Conservation (phyloP, 345 rosid genomes). For the Salix exigua region DNA sequence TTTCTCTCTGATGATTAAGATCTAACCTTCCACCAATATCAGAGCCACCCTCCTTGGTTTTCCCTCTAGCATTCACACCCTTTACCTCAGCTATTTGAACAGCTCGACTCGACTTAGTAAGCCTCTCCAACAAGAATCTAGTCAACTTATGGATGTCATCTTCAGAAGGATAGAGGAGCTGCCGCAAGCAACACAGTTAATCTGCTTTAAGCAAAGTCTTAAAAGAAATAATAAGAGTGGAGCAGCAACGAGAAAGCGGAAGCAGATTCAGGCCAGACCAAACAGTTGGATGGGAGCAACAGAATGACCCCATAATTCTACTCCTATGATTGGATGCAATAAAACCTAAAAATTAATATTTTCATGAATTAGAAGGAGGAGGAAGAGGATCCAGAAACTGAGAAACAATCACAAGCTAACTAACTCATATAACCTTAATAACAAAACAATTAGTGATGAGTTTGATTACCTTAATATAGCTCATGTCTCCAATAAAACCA, state of each 20-base stretch:
- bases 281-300: not conserved
- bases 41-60: slow-evolving; percentile 14
- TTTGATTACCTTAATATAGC: slow-evolving; percentile 52
- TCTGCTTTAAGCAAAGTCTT: slow-evolving; percentile 57
- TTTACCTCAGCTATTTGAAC: slow-evolving; percentile 24
- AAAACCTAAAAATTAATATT: too few relatives aligned
- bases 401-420: too few relatives aligned
- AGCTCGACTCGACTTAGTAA: slow-evolving; percentile 37
- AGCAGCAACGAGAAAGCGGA: slow-evolving; percentile 22
- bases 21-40: slow-evolving; percentile 31
- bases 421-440: too few relatives aligned
- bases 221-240: slow-evolving; percentile 47
- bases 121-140: slow-evolving; percentile 68
- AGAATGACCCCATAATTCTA: not conserved
- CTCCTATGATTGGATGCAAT: too few relatives aligned
- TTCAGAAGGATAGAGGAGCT: slow-evolving; percentile 77
- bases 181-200: slow-evolving; percentile 70
- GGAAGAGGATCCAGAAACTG: too few relatives aligned
- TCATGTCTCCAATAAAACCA: slow-evolving; percentile 59
- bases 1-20: slow-evolving; percentile 39
- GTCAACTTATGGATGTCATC: slow-evolving; percentile 60
- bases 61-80: slow-evolving; percentile 25
- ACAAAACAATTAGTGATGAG: not conserved
- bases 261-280: slow-evolving; percentile 3
- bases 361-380: too few relatives aligned